Conservation (phyloP, 2,329 filamentous ascomycete species). For the Plenodomus tracheiphilus region DNA sequence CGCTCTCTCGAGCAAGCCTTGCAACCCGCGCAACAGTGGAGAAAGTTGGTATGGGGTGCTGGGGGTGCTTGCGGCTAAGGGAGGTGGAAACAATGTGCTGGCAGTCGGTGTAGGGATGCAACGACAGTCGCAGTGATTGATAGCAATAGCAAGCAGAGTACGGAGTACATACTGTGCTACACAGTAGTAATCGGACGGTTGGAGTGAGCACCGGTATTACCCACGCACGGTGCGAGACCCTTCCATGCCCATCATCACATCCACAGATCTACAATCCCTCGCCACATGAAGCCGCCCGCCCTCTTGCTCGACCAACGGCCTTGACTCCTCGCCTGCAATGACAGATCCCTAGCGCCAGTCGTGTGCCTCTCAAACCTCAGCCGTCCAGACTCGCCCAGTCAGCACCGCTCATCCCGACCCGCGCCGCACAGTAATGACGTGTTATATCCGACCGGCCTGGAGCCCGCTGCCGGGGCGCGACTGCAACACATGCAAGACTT, state of each 20-base stretch:
- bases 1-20: slow-evolving; percentile 11
- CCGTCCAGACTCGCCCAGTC: not conserved
- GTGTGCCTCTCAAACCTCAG: slow-evolving; percentile 7
- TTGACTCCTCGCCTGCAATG: not conserved
- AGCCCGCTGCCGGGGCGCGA: no score
- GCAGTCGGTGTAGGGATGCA: not conserved
- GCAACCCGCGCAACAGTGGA: not conserved
- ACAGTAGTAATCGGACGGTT: not conserved
- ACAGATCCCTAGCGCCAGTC: slow-evolving; percentile 5
- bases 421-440: not conserved
- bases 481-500: not conserved
- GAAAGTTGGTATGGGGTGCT: slow-evolving; percentile 1
- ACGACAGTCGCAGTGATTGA: no score
- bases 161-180: no score
- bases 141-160: no score
- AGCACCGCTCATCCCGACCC: not conserved
- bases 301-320: slow-evolving; percentile 5
- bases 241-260: not conserved
- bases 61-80: not conserved
- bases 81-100: not conserved
- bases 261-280: slow-evolving; percentile 4
- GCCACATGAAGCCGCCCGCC: slow-evolving; percentile 2
- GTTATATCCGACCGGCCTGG: not conserved
- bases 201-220: not conserved
- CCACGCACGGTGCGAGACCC: not conserved